phyloP scores from a whole-genome alignment of 345 rosid species.

The Physaria fendleri region DNA sequence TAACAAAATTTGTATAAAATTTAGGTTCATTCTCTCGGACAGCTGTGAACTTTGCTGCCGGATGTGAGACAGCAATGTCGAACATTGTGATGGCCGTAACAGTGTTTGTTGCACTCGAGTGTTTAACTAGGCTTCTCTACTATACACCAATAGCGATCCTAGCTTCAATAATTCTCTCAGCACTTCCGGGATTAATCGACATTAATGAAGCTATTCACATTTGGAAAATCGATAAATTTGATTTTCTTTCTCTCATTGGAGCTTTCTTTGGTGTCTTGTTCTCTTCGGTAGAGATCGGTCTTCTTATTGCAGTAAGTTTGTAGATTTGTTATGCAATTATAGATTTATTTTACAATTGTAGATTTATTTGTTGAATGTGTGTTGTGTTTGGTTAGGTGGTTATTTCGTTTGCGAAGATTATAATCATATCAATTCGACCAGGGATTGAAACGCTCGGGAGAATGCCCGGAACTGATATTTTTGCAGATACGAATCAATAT shows the following conservation, averaged over 20 bases:
- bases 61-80: constrained; percentile 75
- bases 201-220: constrained; percentile 45
- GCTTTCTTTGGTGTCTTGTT: constrained; percentile 81
- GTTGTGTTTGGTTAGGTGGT: constrained; percentile 45
- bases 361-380: too few relatives aligned
- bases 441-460: constrained; percentile 68
- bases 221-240: constrained; percentile 83
- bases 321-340: too few relatives aligned
- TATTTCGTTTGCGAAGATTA: constrained; percentile 73
- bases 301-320: constrained; percentile 79
- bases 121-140: constrained; percentile 64
- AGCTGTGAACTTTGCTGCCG: constrained; percentile 81
- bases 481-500: constrained; percentile 58
- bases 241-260: constrained; percentile 77
- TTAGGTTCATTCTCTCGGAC: constrained; percentile 89
- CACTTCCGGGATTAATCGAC: constrained; percentile 82
- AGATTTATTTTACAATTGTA: too few relatives aligned
- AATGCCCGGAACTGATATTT: constrained; percentile 55
- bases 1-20: neutral
- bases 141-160: constrained; percentile 76
- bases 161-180: constrained; percentile 76
- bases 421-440: constrained; percentile 56
- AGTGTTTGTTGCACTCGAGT: constrained; percentile 53
- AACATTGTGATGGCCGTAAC: constrained; percentile 85
- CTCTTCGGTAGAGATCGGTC: constrained; percentile 82